Base-by-base conservation (phyloP, 2,329 filamentous ascomycete species). In the Talaromyces pinophilus region DNA sequence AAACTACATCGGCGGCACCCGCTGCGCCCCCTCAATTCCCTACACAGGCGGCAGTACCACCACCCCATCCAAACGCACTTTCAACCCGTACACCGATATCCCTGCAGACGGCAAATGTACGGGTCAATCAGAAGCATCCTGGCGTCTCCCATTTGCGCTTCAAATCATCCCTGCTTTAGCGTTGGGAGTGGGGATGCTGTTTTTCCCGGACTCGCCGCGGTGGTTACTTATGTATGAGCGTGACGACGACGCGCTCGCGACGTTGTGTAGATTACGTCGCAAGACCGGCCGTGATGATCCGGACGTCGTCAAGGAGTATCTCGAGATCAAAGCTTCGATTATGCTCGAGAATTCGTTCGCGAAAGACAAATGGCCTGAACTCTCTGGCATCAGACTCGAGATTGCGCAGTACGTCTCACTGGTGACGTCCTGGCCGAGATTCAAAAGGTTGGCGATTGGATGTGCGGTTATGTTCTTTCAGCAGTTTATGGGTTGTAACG, bases 191-290 rank as follows among this genome's bases (percentile, higher is more conserved):
- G 79, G 79, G 8, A 80, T 81, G 70, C 35, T 78, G 5, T 84
- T 85, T 72, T 80, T 86, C 67, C 86, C 86, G 0, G 86, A 83
- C 64, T 86, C 85, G 0, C 86, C 86, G 0, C 80, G 86, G 28
- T 87, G 85, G 80, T 77, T 87, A 1, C 77, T 81, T 8, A 81
- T 80, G 69, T 78, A 81, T 62, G 81, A 81, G 42, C 79, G 81
- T 5, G 79, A 86, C 60, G 77, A 83, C 2, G 84, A 86, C 17
- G 81, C 82, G 0, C 74, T 86, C 7, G 67, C 73, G 11, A 79
- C 78, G 0, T 75, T 87, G 1, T 78, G 78, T 1, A 82, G 79
- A 66, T 74, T 88, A 6, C 82, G 86, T 6, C 78, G 80, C 3
- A 44, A 46, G 38, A 76, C 84, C 2, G 78, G 82, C 1, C 71